Base-by-base conservation (phyloP, 352 stramenopile species). In the Globisporangium paddicum region DNA sequence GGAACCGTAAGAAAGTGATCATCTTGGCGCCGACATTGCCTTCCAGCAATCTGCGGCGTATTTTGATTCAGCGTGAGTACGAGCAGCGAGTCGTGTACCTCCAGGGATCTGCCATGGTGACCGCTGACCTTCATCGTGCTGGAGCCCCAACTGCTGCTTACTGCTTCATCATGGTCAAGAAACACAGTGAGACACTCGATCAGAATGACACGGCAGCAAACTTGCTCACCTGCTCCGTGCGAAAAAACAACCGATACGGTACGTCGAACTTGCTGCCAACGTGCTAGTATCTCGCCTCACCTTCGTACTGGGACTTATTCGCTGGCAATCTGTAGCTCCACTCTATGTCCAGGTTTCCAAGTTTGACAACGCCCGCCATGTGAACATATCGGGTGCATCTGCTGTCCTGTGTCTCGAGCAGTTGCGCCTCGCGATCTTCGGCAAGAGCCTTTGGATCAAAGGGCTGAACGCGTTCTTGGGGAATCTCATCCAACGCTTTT, bases 271-370 rank as follows among this genome's bases (percentile, higher is more conserved):
- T n/a, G 45, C 25, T 30, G 7, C 13, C 6, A 2, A 23, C 45
- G 14, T n/a, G 21, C 16, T 13, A 14, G 8, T 3, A 6, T 16
- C 5, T 10, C 21, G 45, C 14, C 45, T 51, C 21, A 23, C 40
- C 4, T 26, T 46, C n/a, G 14, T 11, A 23, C 18, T 18, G 2
- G 51, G 18, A 55, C 9, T 26, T 16, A 18, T n/a, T 35, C 55
- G 25, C 16, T 45, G 11, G 13, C 23, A 23, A 38, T 40, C 0
- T 58, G 14, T 56, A 75, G 84, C 77, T 8, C 82, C 75, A 4
- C 51, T 95, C 4, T 89, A 88, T 46, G 77, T 89, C 8, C 82
- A 95, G 67, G 77, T 95, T 5, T 87, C 86, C 44, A 86, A 87
- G 58, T 73, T 72, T 19, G 82, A 93, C 53, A 92, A 89, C 32